Percentiles rank a stretch among this genome's conserved stretches.
phyloP scores from a whole-genome alignment of 441 rosid genomes.

The Eutrema salsugineum region DNA sequence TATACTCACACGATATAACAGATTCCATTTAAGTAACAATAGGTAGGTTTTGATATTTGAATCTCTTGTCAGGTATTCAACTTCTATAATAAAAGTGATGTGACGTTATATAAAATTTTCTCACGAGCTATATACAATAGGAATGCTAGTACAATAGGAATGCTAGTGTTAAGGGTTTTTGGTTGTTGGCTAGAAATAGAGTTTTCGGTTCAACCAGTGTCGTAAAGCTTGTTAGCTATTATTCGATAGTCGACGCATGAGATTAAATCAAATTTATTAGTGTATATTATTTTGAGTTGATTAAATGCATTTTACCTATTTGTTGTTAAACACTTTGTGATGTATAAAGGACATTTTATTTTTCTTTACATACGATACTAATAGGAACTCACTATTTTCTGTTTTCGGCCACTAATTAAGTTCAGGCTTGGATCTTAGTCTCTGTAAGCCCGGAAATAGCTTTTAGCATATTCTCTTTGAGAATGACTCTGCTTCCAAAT shows the following conservation, averaged over 20 bases:
- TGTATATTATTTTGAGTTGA: background rate
- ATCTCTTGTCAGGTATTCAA: background rate
- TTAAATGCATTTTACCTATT: background rate
- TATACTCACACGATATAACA: background rate
- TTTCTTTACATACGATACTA: background rate
- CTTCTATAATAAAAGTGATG: background rate
- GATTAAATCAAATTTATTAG: background rate
- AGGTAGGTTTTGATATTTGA: background rate
- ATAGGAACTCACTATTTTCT: background rate
- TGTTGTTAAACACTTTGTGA: background rate
- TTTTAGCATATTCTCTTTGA: too few species aligned
- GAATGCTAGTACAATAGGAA: background rate
- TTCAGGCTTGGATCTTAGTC: too few species aligned
- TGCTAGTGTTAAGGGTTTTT: background rate
- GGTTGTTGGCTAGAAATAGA: background rate
- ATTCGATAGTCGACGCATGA: background rate
- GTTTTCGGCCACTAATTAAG: too few species aligned
- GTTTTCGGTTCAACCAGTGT: background rate
- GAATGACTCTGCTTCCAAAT: too few species aligned
- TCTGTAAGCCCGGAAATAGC: too few species aligned
- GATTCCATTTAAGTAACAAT: constrained; percentile 6
- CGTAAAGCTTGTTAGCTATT: background rate
- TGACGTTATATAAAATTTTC: background rate
- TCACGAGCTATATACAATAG: background rate
- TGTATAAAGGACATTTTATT: background rate